Evolutionary conservation across 1,139 yeast genomes (phyloP).

Genomic region (Pichia sp.): DNA sequence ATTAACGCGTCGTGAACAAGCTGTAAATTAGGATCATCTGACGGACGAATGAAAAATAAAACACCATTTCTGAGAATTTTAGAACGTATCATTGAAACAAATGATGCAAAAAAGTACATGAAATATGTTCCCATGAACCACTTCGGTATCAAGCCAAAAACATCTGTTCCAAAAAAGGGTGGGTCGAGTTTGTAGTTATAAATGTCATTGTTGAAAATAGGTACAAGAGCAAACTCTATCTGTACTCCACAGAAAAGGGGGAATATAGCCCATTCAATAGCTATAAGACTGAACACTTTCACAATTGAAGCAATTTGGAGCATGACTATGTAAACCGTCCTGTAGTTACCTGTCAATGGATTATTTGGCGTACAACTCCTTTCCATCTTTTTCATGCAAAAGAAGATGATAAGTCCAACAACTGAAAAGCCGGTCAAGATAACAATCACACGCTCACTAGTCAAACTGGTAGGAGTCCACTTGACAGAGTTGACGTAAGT

Average conservation of each 20-base stretch:
- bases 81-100: conserved; percentile 77
- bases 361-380: conserved; percentile 33
- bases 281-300: conserved; percentile 71
- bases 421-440: conserved; percentile 39
- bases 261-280: conserved; percentile 75
- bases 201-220: conserved; percentile 37
- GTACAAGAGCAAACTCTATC: conserved; percentile 64
- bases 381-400: conserved; percentile 38
- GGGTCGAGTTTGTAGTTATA: conserved; percentile 18
- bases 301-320: conserved; percentile 59
- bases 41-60: conserved; percentile 83
- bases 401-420: conserved; percentile 33
- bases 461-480: conserved; percentile 24
- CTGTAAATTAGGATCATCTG: conserved; percentile 88
- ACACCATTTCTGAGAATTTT: conserved; percentile 82
- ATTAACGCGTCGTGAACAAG: conserved; percentile 86
- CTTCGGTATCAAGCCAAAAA: conserved; percentile 26
- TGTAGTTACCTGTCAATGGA: conserved; percentile 47
- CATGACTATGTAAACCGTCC: conserved; percentile 48
- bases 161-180: conserved; percentile 8
- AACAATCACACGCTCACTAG: conserved; percentile 21
- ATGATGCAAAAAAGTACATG: conserved; percentile 84
- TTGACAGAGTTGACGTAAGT: conserved; percentile 20
- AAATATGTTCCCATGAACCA: conserved; percentile 82
- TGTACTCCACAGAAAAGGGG: conserved; percentile 85